phyloP scores from a whole-genome alignment of 345 rosid genomes.

The Camelina neglecta region DNA sequence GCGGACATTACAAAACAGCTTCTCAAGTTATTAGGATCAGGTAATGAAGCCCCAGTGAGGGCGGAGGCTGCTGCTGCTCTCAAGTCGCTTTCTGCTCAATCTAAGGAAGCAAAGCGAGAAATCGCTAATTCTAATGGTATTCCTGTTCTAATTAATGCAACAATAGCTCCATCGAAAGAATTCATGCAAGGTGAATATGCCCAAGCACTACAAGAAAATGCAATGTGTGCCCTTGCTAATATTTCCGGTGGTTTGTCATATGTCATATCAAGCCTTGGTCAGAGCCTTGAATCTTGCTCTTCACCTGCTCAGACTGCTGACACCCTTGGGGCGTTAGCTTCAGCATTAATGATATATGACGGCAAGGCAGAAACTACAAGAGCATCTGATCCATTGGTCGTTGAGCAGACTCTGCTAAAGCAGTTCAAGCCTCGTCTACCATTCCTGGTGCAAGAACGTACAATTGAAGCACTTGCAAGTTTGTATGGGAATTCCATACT shows the following conservation, averaged over 20 bases:
- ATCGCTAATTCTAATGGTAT: constrained; percentile 92
- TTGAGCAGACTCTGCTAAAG: constrained; percentile 87
- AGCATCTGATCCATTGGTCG: constrained; percentile 73
- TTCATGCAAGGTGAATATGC: constrained; percentile 99
- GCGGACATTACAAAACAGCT: constrained; percentile 93
- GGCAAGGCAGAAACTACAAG: constrained; percentile 80
- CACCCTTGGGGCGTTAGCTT: constrained; percentile 97
- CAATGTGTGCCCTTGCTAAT: constrained; percentile 99
- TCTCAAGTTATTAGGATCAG: constrained; percentile 87
- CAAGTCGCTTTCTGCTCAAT: constrained; percentile 90
- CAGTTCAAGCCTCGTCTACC: constrained; percentile 89
- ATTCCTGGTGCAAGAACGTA: constrained; percentile 96
- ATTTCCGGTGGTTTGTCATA: constrained; percentile 98
- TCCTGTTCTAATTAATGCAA: constrained; percentile 92
- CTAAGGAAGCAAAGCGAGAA: constrained; percentile 91
- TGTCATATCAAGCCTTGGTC: constrained; percentile 98
- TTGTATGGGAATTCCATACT: constrained; percentile 91
- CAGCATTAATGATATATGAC: constrained; percentile 99
- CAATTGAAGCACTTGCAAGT: constrained; percentile 98
- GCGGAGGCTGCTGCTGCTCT: constrained; percentile 99
- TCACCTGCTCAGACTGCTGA: constrained; percentile 96
- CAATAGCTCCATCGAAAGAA: constrained; percentile 99
- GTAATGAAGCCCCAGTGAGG: constrained; percentile 94
- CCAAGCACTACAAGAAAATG: constrained; percentile 98
- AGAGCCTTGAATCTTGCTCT: constrained; percentile 97